Conservation (phyloP, 345 rosid genomes). For the Populus euphratica region DNA sequence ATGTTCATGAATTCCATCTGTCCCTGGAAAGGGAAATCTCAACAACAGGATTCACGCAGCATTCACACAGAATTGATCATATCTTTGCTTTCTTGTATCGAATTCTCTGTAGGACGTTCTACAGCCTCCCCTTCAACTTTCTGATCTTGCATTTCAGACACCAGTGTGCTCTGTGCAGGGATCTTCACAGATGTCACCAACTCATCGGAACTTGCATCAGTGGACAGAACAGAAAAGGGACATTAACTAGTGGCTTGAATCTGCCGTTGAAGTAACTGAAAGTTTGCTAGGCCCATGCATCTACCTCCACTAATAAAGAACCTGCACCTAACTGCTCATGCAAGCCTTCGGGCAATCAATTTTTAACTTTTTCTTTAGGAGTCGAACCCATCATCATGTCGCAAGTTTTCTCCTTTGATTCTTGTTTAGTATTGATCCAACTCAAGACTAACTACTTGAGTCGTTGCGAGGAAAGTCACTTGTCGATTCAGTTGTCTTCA, state of each 20-base stretch:
- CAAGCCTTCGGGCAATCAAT: neutral
- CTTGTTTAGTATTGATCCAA: neutral
- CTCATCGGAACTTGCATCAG: neutral
- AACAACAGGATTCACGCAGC: neutral
- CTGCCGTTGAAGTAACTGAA: neutral
- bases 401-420: neutral
- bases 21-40: slow-evolving; percentile 12
- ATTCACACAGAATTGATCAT: neutral
- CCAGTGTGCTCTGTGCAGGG: neutral
- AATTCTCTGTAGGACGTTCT: too few species aligned
- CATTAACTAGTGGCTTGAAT: neutral
- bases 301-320: too few species aligned
- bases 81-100: neutral
- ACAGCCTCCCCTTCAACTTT: neutral
- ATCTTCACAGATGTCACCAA: neutral
- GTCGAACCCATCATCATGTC: neutral
- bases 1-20: slow-evolving; percentile 14
- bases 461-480: neutral
- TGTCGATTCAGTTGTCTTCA: neutral
- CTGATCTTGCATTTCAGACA: neutral
- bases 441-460: neutral
- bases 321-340: neutral
- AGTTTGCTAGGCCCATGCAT: neutral
- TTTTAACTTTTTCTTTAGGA: neutral
- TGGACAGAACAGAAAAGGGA: neutral